Evolutionary conservation across 495 filamentous ascomycete species (phyloP).

Genomic region (Hyaloscypha finlandica): DNA sequence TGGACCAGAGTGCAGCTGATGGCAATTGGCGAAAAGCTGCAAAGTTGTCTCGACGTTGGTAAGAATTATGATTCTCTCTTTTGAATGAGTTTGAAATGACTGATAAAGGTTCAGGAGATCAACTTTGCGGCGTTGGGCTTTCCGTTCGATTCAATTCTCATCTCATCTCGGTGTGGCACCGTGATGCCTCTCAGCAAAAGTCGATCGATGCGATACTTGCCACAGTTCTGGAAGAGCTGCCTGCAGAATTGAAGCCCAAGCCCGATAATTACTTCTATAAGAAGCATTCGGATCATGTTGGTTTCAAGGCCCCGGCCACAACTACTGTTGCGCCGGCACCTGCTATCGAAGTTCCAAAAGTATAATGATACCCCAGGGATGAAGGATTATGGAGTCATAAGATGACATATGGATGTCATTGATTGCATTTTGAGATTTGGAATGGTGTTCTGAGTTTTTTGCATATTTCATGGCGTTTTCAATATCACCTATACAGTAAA

Average conservation of each 20-base stretch:
- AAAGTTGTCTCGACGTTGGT: constrained; percentile 73
- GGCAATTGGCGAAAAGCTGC: constrained; percentile 82
- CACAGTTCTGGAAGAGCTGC: constrained; percentile 68
- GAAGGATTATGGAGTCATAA: background rate
- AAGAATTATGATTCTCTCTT: constrained; percentile 31
- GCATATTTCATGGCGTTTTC: constrained; percentile 27
- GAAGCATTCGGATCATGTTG: constrained; percentile 58
- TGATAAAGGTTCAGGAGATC: constrained; percentile 58
- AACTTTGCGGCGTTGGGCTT: constrained; percentile 74
- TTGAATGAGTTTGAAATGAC: constrained; percentile 1
- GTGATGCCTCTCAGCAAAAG: constrained; percentile 69
- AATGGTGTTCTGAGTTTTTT: constrained; percentile 23
- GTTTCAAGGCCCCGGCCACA: constrained; percentile 50
- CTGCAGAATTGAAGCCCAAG: constrained; percentile 66
- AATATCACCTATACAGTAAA: constrained; percentile 6
- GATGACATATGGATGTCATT: constrained; percentile 8
- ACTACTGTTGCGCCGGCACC: constrained; percentile 18
- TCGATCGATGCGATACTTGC: constrained; percentile 71
- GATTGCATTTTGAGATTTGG: constrained; percentile 15
- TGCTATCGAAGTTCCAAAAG: constrained; percentile 23
- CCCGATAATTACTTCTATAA: constrained; percentile 70
- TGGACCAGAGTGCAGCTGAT: constrained; percentile 80
- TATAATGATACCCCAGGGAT: constrained; percentile 23
- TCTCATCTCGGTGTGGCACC: constrained; percentile 86
- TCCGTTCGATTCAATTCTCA: constrained; percentile 75